These are phyloP conservation scores for Asterochloris erici DNA, from an alignment of 139 green algal genomes.

Conservation along the genomic window DNA sequence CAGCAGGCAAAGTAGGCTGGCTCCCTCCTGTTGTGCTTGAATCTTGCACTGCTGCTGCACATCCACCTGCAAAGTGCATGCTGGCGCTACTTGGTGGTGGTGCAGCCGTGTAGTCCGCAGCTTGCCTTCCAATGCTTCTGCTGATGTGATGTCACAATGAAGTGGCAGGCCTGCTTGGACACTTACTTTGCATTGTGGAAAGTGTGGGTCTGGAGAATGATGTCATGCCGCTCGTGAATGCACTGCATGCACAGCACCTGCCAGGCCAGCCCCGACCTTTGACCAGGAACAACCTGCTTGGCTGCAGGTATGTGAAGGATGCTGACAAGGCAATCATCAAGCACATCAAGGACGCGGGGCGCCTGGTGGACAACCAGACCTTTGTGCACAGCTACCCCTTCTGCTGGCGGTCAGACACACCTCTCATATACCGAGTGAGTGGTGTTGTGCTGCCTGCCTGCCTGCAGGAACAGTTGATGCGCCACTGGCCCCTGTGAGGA, in stretches of 20 bases:
- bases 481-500: background rate
- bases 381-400: constrained; percentile 93
- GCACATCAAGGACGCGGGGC: constrained; percentile 68
- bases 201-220: background rate
- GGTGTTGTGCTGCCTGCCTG: background rate
- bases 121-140: no score
- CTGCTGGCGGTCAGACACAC: constrained; percentile 98
- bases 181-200: no score
- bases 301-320: constrained; percentile 80
- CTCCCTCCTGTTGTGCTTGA: no score
- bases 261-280: background rate
- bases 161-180: no score
- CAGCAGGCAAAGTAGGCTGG: no score
- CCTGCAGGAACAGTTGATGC: background rate
- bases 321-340: constrained; percentile 95
- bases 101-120: no score
- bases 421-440: constrained; percentile 82
- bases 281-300: background rate
- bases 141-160: no score
- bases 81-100: no score
- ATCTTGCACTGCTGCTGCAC: no score
- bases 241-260: background rate
- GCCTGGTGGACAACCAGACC: constrained; percentile 71
- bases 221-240: background rate
- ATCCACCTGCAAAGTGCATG: no score